Percentiles rank a stretch among this genome's conserved stretches.
phyloP scores from a whole-genome alignment of 1,284 basidiomycete genomes.

The Sporisorium scitamineum region DNA sequence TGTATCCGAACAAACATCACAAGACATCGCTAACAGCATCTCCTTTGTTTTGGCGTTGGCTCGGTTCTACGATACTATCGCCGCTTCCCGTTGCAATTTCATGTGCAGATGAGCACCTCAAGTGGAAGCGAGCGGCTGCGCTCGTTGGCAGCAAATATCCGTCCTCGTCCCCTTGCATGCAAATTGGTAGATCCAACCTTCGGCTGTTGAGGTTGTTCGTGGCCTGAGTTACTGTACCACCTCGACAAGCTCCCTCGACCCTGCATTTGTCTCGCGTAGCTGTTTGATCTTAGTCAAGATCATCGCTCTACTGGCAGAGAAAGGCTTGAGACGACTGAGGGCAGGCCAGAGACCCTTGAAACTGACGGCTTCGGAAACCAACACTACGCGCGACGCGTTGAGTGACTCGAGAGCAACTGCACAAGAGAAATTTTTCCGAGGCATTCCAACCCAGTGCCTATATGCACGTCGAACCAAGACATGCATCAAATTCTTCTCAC shows the following conservation, averaged over 20 bases:
- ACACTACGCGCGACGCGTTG: slow-evolving; percentile 20
- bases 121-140: not conserved
- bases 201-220: not conserved
- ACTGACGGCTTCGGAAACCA: slow-evolving; percentile 7
- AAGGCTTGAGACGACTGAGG: not conserved
- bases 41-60: not conserved
- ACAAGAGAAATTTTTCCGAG: no score
- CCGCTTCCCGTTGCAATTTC: not conserved
- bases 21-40: not conserved
- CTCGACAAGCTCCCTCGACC: not conserved
- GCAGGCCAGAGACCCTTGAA: not conserved
- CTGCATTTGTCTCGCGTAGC: slow-evolving; percentile 5
- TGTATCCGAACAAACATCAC: slow-evolving; percentile 15
- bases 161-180: slow-evolving; percentile 34
- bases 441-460: slow-evolving; percentile 14
- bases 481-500: slow-evolving; percentile 42
- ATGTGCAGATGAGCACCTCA: not conserved
- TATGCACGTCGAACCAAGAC: slow-evolving; percentile 23
- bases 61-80: not conserved
- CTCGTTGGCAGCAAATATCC: not conserved
- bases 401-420: not conserved
- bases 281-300: not conserved
- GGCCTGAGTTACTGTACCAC: no score
- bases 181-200: slow-evolving; percentile 7
- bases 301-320: slow-evolving; percentile 7